Evolutionary conservation across 129 eudicot genomes (phyloP).

Genomic region (Gnaphalium uliginosum): DNA sequence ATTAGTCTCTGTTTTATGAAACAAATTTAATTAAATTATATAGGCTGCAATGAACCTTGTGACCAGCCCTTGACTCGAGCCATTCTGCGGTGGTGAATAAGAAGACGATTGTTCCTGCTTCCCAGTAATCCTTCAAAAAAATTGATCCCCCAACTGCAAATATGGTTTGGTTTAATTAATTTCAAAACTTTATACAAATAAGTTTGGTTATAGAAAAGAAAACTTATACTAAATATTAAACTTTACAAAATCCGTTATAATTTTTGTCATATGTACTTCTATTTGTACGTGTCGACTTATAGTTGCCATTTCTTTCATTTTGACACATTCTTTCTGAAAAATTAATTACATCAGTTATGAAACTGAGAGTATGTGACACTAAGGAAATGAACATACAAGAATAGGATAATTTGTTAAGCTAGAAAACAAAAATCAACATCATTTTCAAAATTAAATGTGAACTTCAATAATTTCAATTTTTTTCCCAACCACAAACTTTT

Average conservation of each 20-base stretch:
- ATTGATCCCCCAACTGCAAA: slow-evolving; percentile 64
- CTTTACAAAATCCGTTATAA: too few relatives aligned
- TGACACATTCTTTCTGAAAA: too few relatives aligned
- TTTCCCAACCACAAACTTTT: not conserved
- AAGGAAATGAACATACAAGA: not conserved
- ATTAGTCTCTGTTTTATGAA: not conserved
- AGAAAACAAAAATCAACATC: slow-evolving; percentile 14
- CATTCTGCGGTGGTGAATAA: slow-evolving; percentile 68
- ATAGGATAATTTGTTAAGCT: not conserved
- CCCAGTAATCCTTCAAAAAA: slow-evolving; percentile 58
- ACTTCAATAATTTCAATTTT: not conserved
- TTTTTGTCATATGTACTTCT: too few relatives aligned
- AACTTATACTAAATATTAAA: not conserved
- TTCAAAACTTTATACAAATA: too few relatives aligned
- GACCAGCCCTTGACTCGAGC: slow-evolving; percentile 72
- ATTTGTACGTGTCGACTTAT: too few relatives aligned
- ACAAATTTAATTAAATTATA: not conserved
- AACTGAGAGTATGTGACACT: not conserved
- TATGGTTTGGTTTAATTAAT: not conserved
- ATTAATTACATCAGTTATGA: too few relatives aligned
- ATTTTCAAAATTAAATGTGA: slow-evolving; percentile 9
- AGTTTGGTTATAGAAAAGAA: not conserved
- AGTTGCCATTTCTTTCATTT: too few relatives aligned
- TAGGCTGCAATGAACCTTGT: slow-evolving; percentile 42
- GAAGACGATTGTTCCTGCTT: slow-evolving; percentile 77